Percentiles rank a stretch among this genome's conserved stretches.
Evolutionary conservation across 2,329 filamentous ascomycete genomes (phyloP).

Genomic region (Xylariaceae sp.): DNA sequence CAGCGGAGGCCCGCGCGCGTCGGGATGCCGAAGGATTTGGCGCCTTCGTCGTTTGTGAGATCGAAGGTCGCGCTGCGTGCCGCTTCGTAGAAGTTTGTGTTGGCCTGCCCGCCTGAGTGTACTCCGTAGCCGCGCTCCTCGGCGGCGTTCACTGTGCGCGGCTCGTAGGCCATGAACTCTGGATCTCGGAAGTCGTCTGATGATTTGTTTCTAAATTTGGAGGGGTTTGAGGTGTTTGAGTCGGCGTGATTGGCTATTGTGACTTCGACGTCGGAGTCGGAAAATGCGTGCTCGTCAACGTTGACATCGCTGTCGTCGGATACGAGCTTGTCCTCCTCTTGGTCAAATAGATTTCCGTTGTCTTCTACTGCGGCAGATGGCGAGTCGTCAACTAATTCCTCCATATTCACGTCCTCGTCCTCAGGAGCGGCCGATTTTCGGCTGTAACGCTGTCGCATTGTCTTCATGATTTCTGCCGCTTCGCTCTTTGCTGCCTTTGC

Average conservation of each 20-base stretch:
- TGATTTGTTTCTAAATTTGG: constrained; percentile 4
- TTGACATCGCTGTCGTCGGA: constrained; percentile 20
- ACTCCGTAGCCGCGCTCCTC: constrained; percentile 94
- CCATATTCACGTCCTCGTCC: constrained; percentile 34
- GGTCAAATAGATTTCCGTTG: constrained; percentile 2
- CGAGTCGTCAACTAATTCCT: constrained; percentile 25
- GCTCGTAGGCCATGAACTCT: constrained; percentile 96
- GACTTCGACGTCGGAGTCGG: constrained; percentile 64
- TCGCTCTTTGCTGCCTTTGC: constrained; percentile 59
- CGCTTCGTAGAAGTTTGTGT: constrained; percentile 75
- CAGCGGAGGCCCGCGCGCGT: constrained; percentile 77
- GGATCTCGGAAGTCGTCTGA: constrained; percentile 59
- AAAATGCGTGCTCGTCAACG: constrained; percentile 35
- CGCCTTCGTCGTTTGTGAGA: constrained; percentile 80
- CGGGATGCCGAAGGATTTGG: constrained; percentile 74
- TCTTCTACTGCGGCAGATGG: constrained; percentile 1
- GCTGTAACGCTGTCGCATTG: constrained; percentile 65
- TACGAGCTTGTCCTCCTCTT: constrained; percentile 11
- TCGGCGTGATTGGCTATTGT: constrained; percentile 58
- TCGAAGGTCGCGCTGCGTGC: constrained; percentile 91
- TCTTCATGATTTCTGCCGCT: constrained; percentile 72
- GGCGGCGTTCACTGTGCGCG: constrained; percentile 71
- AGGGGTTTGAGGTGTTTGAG: constrained; percentile 44
- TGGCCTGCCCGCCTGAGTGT: constrained; percentile 65
- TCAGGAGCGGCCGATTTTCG: constrained; percentile 45